Evolutionary conservation across 2,329 filamentous ascomycete genomes (phyloP).

Genomic region (Furcasterigmium sp.): DNA sequence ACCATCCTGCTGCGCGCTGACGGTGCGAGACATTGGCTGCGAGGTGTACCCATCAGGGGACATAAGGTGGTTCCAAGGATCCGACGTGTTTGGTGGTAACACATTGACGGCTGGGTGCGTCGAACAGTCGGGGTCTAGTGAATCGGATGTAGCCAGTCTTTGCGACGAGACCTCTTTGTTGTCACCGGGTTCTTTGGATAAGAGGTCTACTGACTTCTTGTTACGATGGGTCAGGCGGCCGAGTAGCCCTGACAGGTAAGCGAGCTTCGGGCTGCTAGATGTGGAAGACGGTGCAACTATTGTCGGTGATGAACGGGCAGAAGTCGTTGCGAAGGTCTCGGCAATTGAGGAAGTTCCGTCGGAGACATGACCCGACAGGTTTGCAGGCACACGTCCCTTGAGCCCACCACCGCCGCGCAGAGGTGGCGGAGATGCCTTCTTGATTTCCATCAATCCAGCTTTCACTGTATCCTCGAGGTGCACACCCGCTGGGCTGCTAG

Average conservation of each 20-base stretch:
- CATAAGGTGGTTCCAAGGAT: constrained; percentile 14
- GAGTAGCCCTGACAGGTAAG: too few relatives aligned
- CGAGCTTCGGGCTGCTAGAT: constrained; percentile 7
- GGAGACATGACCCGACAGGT: constrained; percentile 27
- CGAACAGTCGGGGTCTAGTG: too few relatives aligned
- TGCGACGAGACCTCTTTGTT: too few relatives aligned
- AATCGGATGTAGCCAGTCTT: too few relatives aligned
- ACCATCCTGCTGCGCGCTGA: constrained; percentile 22
- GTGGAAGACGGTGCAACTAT: constrained; percentile 13
- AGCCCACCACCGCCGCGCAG: constrained; percentile 19
- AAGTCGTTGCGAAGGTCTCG: too few relatives aligned
- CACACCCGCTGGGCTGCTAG: constrained; percentile 20
- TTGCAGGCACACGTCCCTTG: constrained; percentile 19
- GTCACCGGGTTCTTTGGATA: too few relatives aligned
- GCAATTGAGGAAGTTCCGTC: too few relatives aligned
- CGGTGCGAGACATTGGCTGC: constrained; percentile 43
- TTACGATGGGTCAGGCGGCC: too few relatives aligned
- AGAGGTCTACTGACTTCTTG: too few relatives aligned
- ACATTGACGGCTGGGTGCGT: constrained; percentile 10
- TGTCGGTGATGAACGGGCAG: constrained; percentile 12
- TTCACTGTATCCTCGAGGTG: constrained; percentile 34
- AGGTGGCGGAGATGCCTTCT: constrained; percentile 26
- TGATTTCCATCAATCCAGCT: constrained; percentile 35
- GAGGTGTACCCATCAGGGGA: constrained; percentile 37
- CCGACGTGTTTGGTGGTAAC: constrained; percentile 13